A percentile compares a stretch with the other conserved stretches of the same genome.
Conservation (phyloP, 768 basidiomycete genomes). For the Tricholoma saponaceum region DNA sequence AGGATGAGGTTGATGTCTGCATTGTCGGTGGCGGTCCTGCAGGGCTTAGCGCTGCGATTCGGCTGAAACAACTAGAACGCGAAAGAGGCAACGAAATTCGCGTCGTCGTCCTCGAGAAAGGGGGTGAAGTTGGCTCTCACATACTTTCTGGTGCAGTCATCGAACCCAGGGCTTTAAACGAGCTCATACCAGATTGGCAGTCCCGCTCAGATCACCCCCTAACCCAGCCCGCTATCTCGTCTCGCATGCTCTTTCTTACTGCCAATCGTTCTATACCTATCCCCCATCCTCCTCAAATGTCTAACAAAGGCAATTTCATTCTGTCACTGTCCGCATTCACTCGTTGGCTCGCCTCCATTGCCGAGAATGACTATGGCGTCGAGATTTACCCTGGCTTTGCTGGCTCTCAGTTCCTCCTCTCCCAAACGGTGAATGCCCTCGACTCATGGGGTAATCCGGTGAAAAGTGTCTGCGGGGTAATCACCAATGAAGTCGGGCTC, state of each 20-base stretch:
- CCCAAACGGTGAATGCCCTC: conserved; percentile 41
- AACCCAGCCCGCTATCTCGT: conserved; percentile 71
- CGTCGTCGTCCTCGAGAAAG: conserved; percentile 95
- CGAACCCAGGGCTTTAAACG: conserved; percentile 87
- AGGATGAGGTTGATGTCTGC: conserved; percentile 93
- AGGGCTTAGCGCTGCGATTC: conserved; percentile 92
- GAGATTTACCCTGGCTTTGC: conserved; percentile 98
- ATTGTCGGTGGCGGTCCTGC: conserved; percentile 97
- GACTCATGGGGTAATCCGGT: conserved; percentile 40
- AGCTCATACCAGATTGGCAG: conserved; percentile 86
- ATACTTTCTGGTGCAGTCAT: conserved; percentile 95
- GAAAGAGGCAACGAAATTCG: conserved; percentile 78
- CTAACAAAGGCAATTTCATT: conserved; percentile 90
- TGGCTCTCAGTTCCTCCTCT: conserved; percentile 78
- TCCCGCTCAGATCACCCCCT: conserved; percentile 66
- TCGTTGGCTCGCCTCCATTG: conserved; percentile 83
- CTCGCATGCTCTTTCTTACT: conserved; percentile 86
- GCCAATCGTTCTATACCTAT: conserved; percentile 65
- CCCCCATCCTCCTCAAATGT: conserved; percentile 97
- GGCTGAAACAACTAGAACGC: conserved; percentile 87
- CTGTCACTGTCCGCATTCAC: conserved; percentile 85
- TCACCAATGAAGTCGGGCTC: conserved; percentile 93
- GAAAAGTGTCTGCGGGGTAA: conserved; percentile 66
- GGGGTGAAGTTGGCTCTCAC: conserved; percentile 88
- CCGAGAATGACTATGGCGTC: conserved; percentile 75